Conservation (phyloP, 2,329 filamentous ascomycete species). For the Botryotinia globosa region DNA sequence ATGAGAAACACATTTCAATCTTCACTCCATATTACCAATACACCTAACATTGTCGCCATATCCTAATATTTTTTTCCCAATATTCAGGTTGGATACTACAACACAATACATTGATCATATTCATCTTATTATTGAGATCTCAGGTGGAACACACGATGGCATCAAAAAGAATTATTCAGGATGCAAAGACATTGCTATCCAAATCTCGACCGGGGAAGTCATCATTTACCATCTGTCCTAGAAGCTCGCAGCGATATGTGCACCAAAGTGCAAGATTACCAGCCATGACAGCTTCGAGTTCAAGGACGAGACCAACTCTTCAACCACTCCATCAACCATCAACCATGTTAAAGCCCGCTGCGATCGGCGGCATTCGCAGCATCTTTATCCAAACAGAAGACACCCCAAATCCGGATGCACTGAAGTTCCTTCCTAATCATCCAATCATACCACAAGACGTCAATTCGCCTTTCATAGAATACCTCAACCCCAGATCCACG, state of each 20-base stretch:
- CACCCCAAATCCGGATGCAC: constrained; percentile 90
- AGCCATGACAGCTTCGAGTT: constrained; percentile 47
- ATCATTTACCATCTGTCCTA: constrained; percentile 34
- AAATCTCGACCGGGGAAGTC: constrained; percentile 34
- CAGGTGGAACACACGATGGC: constrained; percentile 26
- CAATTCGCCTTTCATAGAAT: constrained; percentile 80
- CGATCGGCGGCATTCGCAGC: constrained; percentile 54
- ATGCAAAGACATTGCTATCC: constrained; percentile 27
- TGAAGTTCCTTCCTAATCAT: constrained; percentile 95
- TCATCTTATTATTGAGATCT: background rate
- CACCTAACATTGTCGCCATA: too few relatives aligned
- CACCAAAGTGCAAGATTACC: constrained; percentile 46
- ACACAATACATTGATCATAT: background rate
- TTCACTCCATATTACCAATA: background rate
- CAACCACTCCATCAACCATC: constrained; percentile 44
- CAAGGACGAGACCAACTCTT: constrained; percentile 46
- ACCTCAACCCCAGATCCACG: constrained; percentile 82
- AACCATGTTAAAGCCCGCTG: constrained; percentile 39
- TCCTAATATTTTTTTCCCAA: too few relatives aligned
- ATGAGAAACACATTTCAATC: constrained; percentile 4
- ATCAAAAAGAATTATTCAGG: constrained; percentile 29
- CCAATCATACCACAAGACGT: constrained; percentile 74
- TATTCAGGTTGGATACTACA: background rate
- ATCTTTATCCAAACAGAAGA: constrained; percentile 98
- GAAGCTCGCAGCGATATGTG: constrained; percentile 40